phyloP scores from a whole-genome alignment of 768 basidiomycete genomes.

The Rhodosporidiobolus odoratus region DNA sequence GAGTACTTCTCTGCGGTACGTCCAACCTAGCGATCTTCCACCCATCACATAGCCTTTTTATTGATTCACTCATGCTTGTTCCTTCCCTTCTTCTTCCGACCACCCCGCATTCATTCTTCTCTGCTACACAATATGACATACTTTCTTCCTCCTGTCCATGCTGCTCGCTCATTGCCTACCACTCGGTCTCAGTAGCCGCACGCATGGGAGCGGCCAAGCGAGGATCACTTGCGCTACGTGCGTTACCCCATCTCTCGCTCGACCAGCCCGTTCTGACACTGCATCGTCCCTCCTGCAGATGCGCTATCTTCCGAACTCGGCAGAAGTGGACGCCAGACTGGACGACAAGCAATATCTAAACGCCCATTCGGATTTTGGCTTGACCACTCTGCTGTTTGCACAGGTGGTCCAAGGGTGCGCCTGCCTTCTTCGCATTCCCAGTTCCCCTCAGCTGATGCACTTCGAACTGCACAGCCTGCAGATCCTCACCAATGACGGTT shows the following conservation, averaged over 20 bases:
- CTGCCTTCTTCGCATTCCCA: too few species aligned
- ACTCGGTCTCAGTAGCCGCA: not conserved
- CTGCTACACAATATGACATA: too few species aligned
- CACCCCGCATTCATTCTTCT: too few species aligned
- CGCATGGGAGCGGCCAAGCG: slow-evolving; percentile 8
- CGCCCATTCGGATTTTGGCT: slow-evolving; percentile 16
- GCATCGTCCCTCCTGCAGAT: not conserved
- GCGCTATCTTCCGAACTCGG: slow-evolving; percentile 13
- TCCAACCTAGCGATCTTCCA: too few species aligned
- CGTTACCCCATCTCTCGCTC: not conserved
- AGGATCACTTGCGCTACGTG: slow-evolving; percentile 16
- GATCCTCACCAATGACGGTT: not conserved
- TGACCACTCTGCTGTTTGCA: slow-evolving; percentile 12
- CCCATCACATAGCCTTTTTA: too few species aligned
- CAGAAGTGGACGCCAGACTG: slow-evolving; percentile 6
- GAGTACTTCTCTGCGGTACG: slow-evolving; percentile 12
- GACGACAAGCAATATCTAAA: slow-evolving; percentile 9
- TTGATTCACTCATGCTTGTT: too few species aligned
- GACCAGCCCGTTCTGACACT: too few species aligned
- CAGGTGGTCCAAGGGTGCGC: slow-evolving; percentile 10
- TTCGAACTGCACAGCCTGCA: not conserved
- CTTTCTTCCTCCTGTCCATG: not conserved
- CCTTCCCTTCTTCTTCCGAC: too few species aligned
- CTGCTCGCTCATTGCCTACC: too few species aligned
- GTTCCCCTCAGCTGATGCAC: not conserved